Percentiles rank a stretch among this genome's conserved stretches.
phyloP scores from a whole-genome alignment of 1,284 basidiomycete species.

The Cutaneotrichosporon arboriforme region DNA sequence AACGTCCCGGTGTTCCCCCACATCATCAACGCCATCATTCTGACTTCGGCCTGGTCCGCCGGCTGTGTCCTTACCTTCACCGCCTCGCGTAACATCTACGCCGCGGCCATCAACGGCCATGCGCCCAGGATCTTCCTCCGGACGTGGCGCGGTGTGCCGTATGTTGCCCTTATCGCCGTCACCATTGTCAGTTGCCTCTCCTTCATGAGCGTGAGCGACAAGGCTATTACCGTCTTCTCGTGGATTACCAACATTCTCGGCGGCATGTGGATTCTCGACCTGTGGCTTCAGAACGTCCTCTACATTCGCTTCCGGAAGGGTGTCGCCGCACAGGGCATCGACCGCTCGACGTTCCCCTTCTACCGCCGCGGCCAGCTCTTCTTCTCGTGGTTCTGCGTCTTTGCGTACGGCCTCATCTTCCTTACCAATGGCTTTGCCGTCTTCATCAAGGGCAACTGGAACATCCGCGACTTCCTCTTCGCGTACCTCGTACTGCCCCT shows the following conservation, averaged over 20 bases:
- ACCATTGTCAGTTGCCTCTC: conserved; percentile 57
- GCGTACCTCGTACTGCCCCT: conserved; percentile 20
- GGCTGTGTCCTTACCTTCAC: conserved; percentile 25
- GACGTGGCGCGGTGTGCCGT: conserved; percentile 63
- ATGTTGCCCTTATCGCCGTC: conserved; percentile 54
- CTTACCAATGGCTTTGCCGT: conserved; percentile 30
- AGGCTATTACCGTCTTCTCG: conserved; percentile 61
- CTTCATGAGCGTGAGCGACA: conserved; percentile 55
- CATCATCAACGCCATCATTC: conserved; percentile 62
- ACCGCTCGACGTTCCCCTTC: conserved; percentile 59
- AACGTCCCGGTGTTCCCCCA: conserved; percentile 69
- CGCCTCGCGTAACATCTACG: conserved; percentile 48
- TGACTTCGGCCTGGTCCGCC: conserved; percentile 47
- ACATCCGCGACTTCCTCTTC: conserved; percentile 18
- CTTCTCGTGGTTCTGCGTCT: conserved; percentile 13
- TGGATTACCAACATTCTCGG: conserved; percentile 64
- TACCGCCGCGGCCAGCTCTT: conserved; percentile 50
- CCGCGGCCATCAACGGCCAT: conserved; percentile 54
- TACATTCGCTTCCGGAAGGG: conserved; percentile 71
- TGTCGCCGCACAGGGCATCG: conserved; percentile 60
- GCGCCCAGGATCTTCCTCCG: conserved; percentile 55
- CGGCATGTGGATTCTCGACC: conserved; percentile 58
- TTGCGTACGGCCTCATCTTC: conserved; percentile 22
- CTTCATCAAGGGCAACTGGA: conserved; percentile 25
- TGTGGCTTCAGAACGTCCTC: conserved; percentile 70